phyloP scores from a whole-genome alignment of 495 filamentous ascomycete genomes.

The Usnea hakonensis region DNA sequence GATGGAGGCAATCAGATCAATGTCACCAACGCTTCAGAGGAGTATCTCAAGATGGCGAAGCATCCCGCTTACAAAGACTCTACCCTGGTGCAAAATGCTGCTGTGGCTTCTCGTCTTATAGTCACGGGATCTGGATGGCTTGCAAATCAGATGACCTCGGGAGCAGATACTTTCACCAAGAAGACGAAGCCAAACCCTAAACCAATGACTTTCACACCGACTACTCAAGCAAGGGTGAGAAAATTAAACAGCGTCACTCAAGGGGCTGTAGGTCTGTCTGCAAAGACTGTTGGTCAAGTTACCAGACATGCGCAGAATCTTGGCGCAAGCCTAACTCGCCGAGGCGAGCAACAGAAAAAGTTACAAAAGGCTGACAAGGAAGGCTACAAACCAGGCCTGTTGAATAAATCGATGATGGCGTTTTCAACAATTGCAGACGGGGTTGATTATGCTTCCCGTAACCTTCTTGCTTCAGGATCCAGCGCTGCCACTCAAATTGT shows the following conservation, averaged over 20 bases:
- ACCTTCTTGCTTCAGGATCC: conserved; percentile 63
- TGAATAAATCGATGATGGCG: conserved; percentile 94
- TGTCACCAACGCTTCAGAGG: conserved; percentile 66
- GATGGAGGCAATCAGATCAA: conserved; percentile 60
- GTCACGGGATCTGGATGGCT: conserved; percentile 77
- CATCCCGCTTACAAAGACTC: conserved; percentile 87
- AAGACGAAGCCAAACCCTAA: conserved; percentile 67
- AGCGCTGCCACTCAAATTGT: conserved; percentile 74
- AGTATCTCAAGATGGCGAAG: conserved; percentile 70
- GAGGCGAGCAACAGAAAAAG: conserved; percentile 48
- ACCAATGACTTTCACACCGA: conserved; percentile 79
- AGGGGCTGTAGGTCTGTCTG: conserved; percentile 66
- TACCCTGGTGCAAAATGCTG: conserved; percentile 80
- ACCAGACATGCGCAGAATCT: conserved; percentile 77
- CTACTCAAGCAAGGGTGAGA: conserved; percentile 75
- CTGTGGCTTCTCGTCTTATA: conserved; percentile 83
- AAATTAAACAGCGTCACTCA: conserved; percentile 76
- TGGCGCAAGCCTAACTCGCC: conserved; percentile 63
- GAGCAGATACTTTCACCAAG: conserved; percentile 73
- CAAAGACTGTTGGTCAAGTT: conserved; percentile 80
- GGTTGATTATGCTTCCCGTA: conserved; percentile 73
- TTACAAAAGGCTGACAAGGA: conserved; percentile 54
- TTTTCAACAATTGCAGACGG: conserved; percentile 94
- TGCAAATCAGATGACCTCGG: conserved; percentile 62
- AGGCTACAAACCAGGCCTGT: conserved; percentile 77